These are phyloP conservation scores for Dacryopinax spathularia DNA, from an alignment of 768 basidiomycete species.

Conservation along the genomic window DNA sequence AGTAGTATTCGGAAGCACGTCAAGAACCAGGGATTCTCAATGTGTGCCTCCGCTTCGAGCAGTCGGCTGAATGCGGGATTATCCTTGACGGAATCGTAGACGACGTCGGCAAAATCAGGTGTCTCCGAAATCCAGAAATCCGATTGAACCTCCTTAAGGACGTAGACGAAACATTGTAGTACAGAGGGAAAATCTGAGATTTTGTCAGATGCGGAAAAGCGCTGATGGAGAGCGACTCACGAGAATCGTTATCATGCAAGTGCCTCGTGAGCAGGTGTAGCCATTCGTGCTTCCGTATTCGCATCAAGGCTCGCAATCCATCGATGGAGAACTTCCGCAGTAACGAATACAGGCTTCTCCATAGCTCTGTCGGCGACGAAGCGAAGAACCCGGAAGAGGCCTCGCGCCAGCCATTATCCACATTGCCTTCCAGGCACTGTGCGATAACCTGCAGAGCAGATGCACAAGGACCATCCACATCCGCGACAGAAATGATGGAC, in stretches of 20 bases:
- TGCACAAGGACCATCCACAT: slow-evolving; percentile 37
- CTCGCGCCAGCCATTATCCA: not conserved
- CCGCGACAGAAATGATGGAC: slow-evolving; percentile 31
- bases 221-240: slow-evolving; percentile 36
- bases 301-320: not conserved
- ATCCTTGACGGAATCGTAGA: slow-evolving; percentile 73
- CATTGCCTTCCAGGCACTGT: slow-evolving; percentile 18
- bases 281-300: not conserved
- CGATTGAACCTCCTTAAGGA: slow-evolving; percentile 42
- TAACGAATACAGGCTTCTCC: slow-evolving; percentile 34
- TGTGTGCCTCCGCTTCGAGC: slow-evolving; percentile 12
- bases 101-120: slow-evolving; percentile 56
- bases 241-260: slow-evolving; percentile 41
- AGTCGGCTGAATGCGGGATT: slow-evolving; percentile 33
- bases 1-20: slow-evolving; percentile 40
- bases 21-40: slow-evolving; percentile 11
- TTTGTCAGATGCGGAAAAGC: slow-evolving; percentile 11
- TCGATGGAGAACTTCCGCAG: slow-evolving; percentile 44
- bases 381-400: not conserved
- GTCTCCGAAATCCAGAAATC: slow-evolving; percentile 58
- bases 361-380: slow-evolving; percentile 24
- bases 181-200: slow-evolving; percentile 44
- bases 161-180: slow-evolving; percentile 42
- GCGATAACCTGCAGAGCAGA: slow-evolving; percentile 33
- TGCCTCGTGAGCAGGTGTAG: slow-evolving; percentile 42